Evolutionary conservation across 495 filamentous ascomycete species (phyloP).

Genomic region (Hypoxylon lenormandii): DNA sequence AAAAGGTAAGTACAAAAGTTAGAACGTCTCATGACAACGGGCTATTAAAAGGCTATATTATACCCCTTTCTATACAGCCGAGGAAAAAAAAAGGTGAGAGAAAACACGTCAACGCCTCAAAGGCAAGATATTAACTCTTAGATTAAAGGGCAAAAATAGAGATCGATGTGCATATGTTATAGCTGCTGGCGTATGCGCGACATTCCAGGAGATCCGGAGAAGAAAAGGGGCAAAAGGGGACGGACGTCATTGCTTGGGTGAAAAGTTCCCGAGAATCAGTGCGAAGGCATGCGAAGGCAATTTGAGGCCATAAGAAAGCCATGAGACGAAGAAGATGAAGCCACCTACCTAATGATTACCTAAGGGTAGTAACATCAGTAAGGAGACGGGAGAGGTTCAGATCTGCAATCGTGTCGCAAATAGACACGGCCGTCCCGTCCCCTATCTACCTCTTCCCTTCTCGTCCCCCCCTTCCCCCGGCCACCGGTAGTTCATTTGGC

Average conservation of each 20-base stretch:
- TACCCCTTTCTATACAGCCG: too few species aligned
- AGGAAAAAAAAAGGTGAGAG: neutral
- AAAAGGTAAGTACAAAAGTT: too few species aligned
- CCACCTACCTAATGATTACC: neutral
- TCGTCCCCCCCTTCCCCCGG: neutral
- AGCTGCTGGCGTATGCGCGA: conserved; percentile 7
- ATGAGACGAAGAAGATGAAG: neutral
- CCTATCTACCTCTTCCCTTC: neutral
- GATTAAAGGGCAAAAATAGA: neutral
- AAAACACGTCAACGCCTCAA: conserved; percentile 9
- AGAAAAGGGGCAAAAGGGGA: neutral
- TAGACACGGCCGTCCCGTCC: conserved; percentile 12
- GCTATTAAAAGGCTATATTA: too few species aligned
- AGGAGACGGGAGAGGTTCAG: neutral
- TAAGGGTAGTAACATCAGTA: conserved; percentile 1
- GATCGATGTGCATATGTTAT: neutral
- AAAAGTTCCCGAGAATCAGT: neutral
- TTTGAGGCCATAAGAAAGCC: neutral
- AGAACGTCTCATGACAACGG: too few species aligned
- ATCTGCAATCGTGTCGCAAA: conserved; percentile 25
- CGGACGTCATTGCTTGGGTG: conserved; percentile 7
- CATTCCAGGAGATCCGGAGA: neutral
- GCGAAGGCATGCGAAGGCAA: neutral
- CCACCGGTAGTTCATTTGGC: neutral
- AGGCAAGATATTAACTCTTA: neutral